Base-by-base conservation (phyloP, 495 filamentous ascomycete species). In the Neurospora cerealis region DNA sequence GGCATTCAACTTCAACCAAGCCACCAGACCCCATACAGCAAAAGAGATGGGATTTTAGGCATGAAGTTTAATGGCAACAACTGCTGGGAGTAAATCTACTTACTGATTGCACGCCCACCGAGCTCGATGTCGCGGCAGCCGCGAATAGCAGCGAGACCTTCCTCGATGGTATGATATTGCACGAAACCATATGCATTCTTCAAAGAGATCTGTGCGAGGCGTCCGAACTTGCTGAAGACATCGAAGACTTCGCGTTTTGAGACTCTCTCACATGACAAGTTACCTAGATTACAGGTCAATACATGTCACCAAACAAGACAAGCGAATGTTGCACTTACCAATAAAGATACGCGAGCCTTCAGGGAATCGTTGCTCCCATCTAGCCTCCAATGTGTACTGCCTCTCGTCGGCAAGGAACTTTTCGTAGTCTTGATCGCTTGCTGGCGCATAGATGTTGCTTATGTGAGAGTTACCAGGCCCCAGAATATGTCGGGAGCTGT, bases 121-220 rank as follows among this genome's bases (percentile, higher is more conserved):
- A 98, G 86, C 32, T 92, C 84, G 32, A 88, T 87, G 5, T 92
- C 93, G 82, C 98, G 93, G 74, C 97, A 91, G 5, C 83, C 83
- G 34, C 92, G 86, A 73, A 98, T 86, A 17, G 95, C 94, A 37
- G 85, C 84, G 73, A 88, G 85, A 75, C 93, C 96, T 76, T 93
- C 90, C 15, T 83, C 83, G 5, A 89, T 83, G 42, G 94, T 93
- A 72, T 97, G 86, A 74, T 95, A 99, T 79, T 99, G 96, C 48
- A 98, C 94, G 78, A 99, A 99, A 5, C 96, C 96, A 83, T 97
- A 99, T 3, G 94, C 94, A 80, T 95, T 93, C 79, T 98, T 98
- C 78, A 99, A 93, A 3, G 95, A 97, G 46, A 99, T 93, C 80
- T 99, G 96, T 3, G 95, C 95, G 42, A 99, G 84, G 72, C 90